phyloP scores from a whole-genome alignment of 2,329 filamentous ascomycete genomes.

The Aspergillus piperis region DNA sequence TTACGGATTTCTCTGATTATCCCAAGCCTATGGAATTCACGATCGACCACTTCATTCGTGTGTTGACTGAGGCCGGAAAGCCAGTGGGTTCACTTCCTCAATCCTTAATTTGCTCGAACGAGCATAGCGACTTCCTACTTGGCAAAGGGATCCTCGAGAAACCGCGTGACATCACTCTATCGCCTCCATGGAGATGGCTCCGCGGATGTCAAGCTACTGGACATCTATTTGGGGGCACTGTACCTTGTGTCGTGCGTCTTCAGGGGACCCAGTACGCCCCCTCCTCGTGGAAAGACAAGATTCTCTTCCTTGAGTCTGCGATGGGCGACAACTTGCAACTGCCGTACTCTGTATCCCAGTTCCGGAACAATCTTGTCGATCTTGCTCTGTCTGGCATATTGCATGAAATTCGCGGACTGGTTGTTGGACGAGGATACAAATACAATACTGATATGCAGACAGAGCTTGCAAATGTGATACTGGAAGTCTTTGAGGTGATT shows the following conservation, averaged over 20 bases:
- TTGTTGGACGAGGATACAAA: constrained; percentile 47
- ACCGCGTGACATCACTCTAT: background rate
- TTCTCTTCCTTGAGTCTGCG: constrained; percentile 44
- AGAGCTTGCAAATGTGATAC: constrained; percentile 24
- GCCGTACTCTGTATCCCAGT: background rate
- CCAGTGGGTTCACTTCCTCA: background rate
- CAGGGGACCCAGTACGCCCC: constrained; percentile 31
- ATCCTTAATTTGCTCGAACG: background rate
- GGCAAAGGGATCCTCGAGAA: background rate
- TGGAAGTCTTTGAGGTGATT: background rate
- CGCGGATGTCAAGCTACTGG: constrained; percentile 18
- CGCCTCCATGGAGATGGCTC: constrained; percentile 1
- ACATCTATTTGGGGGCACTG: constrained; percentile 41
- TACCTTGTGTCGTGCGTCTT: background rate
- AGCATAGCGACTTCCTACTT: background rate
- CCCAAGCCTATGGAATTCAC: constrained; percentile 5
- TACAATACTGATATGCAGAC: constrained; percentile 38
- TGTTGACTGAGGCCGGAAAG: background rate
- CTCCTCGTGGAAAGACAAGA: constrained; percentile 7
- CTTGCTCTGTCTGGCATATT: constrained; percentile 47
- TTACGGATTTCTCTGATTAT: constrained; percentile 28
- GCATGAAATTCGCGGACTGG: constrained; percentile 44
- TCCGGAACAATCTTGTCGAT: constrained; percentile 36
- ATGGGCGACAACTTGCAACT: constrained; percentile 1
- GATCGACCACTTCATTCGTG: constrained; percentile 11